Evolutionary conservation across 2,329 filamentous ascomycete species (phyloP).

Genomic region (Hypoxylon sp.): DNA sequence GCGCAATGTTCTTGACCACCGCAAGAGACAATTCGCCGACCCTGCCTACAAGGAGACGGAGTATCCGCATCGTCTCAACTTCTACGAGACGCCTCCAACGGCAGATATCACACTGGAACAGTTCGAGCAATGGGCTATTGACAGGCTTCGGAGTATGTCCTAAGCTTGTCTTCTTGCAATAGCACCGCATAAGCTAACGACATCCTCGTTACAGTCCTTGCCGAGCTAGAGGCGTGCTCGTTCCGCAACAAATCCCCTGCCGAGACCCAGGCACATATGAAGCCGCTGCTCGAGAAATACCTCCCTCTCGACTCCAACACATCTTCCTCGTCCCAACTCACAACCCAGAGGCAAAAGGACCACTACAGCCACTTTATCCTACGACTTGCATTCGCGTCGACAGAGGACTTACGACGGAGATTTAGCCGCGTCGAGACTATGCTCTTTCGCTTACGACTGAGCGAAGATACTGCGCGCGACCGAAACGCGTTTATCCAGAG

Average conservation of each 20-base stretch:
- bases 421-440: constrained; percentile 90
- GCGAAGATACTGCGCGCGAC: constrained; percentile 80
- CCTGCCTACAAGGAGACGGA: constrained; percentile 80
- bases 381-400: constrained; percentile 89
- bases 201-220: constrained; percentile 70
- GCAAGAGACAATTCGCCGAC: constrained; percentile 87
- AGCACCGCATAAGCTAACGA: constrained; percentile 34
- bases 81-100: constrained; percentile 89
- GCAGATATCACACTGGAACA: constrained; percentile 96
- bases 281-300: constrained; percentile 82
- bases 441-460: constrained; percentile 86
- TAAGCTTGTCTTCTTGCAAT: background rate
- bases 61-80: constrained; percentile 90
- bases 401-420: constrained; percentile 87
- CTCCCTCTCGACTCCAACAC: constrained; percentile 50
- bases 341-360: constrained; percentile 87
- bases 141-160: constrained; percentile 79
- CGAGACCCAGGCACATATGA: constrained; percentile 88
- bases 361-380: constrained; percentile 99
- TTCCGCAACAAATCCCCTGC: constrained; percentile 90
- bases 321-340: constrained; percentile 62
- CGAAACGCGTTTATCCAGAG: constrained; percentile 80
- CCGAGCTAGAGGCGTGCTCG: constrained; percentile 91
- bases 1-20: constrained; percentile 82
- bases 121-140: constrained; percentile 99